A percentile compares a stretch with the other conserved stretches of the same genome.
phyloP scores from a whole-genome alignment of 371 early-diverging fungal genomes.

The Circinella umbellata region DNA sequence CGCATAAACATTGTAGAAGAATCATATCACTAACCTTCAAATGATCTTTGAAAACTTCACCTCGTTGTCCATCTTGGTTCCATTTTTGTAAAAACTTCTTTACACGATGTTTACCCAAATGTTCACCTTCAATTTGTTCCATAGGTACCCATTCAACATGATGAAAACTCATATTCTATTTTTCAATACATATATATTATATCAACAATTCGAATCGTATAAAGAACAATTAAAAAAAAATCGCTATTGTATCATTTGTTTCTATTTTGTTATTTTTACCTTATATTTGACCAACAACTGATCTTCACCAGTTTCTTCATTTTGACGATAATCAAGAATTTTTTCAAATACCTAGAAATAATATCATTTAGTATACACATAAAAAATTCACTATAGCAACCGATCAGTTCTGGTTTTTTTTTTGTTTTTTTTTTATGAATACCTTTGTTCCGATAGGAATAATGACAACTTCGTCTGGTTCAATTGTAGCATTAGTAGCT shows the following conservation, averaged over 20 bases:
- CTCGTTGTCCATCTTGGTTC: conserved; percentile 51
- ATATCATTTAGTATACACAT: background rate
- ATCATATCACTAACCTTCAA: conserved; percentile 47
- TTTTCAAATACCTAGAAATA: conserved; percentile 60
- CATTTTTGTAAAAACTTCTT: conserved; percentile 79
- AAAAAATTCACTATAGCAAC: background rate
- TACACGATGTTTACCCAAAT: conserved; percentile 79
- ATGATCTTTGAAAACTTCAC: conserved; percentile 61
- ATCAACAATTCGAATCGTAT: too few relatives aligned
- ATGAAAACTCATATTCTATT: conserved; percentile 72
- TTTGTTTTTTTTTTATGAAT: background rate
- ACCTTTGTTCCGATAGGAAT: conserved; percentile 77
- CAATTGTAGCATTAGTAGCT: conserved; percentile 8
- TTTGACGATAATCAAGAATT: conserved; percentile 65
- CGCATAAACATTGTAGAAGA: background rate
- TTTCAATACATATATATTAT: too few relatives aligned
- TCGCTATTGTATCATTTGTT: background rate
- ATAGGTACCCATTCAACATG: conserved; percentile 87
- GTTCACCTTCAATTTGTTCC: conserved; percentile 67
- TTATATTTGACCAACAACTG: conserved; percentile 76
- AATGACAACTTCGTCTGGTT: conserved; percentile 47
- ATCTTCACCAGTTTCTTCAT: conserved; percentile 43
- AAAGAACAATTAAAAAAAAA: background rate
- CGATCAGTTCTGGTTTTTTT: background rate
- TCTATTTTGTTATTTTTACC: conserved; percentile 38